Evolutionary conservation across 106 monocot genomes (phyloP).

Genomic region (Cymbidium sinense): DNA sequence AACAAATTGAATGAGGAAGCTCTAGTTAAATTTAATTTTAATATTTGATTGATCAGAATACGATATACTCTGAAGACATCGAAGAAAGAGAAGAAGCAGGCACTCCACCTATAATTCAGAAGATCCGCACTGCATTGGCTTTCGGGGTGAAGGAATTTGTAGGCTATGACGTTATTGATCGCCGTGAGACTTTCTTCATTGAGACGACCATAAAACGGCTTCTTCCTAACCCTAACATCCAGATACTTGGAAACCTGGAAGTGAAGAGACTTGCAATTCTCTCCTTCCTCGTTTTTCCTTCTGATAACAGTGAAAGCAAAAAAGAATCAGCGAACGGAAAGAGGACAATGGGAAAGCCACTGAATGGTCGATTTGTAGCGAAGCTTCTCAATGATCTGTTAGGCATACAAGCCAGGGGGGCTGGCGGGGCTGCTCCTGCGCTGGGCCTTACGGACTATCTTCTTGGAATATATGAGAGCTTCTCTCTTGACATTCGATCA

Average conservation of each 20-base stretch:
- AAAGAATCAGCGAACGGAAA: not conserved
- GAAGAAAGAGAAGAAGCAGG: conserved; percentile 53
- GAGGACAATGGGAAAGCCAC: conserved; percentile 13
- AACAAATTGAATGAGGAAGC: not conserved
- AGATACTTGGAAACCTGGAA: conserved; percentile 16
- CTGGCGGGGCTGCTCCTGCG: conserved; percentile 38
- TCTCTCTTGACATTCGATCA: conserved; percentile 23
- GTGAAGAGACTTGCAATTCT: conserved; percentile 28
- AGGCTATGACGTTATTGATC: conserved; percentile 17
- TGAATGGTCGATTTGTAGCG: conserved; percentile 34
- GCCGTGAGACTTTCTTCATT: conserved; percentile 12
- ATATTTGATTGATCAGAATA: conserved; percentile 20
- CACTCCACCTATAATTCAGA: conserved; percentile 43
- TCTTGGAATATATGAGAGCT: conserved; percentile 12
- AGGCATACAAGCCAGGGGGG: conserved; percentile 43
- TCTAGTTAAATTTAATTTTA: not conserved
- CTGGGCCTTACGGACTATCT: conserved; percentile 38
- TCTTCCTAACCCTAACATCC: conserved; percentile 9
- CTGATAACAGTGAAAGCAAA: not conserved
- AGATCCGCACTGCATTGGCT: conserved; percentile 28
- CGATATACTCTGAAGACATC: conserved; percentile 29
- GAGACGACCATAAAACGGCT: conserved; percentile 19
- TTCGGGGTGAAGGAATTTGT: conserved; percentile 37
- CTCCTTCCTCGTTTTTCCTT: conserved; percentile 34
- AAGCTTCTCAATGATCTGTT: conserved; percentile 45